These are phyloP conservation scores for Picocystis sp. DNA, from an alignment of 163 green algal species.

Conservation along the genomic window DNA sequence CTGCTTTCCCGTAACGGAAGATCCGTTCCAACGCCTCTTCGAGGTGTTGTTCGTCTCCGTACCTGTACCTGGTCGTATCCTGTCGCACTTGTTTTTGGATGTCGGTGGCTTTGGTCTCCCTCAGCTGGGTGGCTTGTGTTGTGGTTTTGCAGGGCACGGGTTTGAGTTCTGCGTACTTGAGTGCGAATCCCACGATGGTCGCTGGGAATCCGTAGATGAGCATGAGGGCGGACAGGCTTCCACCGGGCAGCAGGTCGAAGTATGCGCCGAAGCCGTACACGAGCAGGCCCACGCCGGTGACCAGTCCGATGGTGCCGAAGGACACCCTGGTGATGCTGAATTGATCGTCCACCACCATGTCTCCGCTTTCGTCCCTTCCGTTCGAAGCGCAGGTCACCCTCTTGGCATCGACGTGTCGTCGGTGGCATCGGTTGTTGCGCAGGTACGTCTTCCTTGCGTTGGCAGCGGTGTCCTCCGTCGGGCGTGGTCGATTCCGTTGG, in stretches of 20 bases:
- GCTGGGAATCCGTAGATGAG: constrained; percentile 97
- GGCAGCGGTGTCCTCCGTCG: too few species aligned
- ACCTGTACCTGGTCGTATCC: constrained; percentile 56
- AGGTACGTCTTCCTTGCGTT: too few species aligned
- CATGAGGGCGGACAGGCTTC: constrained; percentile 63
- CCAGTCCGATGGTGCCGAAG: constrained; percentile 67
- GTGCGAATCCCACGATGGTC: constrained; percentile 78
- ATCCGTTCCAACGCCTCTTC: constrained; percentile 87
- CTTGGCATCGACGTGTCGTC: too few species aligned
- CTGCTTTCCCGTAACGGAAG: constrained; percentile 59
- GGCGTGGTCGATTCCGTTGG: too few species aligned
- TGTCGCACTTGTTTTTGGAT: constrained; percentile 78
- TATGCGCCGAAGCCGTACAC: constrained; percentile 67
- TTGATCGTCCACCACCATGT: too few species aligned
- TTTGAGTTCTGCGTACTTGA: constrained; percentile 79
- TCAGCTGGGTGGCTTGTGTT: constrained; percentile 43
- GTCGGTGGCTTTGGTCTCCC: constrained; percentile 68
- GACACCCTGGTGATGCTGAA: constrained; percentile 24
- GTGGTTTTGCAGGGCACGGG: constrained; percentile 57
- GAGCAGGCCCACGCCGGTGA: constrained; percentile 55
- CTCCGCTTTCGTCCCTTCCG: too few species aligned
- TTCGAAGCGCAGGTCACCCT: too few species aligned
- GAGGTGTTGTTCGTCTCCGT: constrained; percentile 96
- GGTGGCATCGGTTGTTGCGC: too few species aligned
- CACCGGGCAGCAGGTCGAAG: constrained; percentile 78